Percentiles rank a stretch among this genome's conserved stretches.
Conservation (phyloP, 2,329 filamentous ascomycete genomes). For the Byssothecium circinans region DNA sequence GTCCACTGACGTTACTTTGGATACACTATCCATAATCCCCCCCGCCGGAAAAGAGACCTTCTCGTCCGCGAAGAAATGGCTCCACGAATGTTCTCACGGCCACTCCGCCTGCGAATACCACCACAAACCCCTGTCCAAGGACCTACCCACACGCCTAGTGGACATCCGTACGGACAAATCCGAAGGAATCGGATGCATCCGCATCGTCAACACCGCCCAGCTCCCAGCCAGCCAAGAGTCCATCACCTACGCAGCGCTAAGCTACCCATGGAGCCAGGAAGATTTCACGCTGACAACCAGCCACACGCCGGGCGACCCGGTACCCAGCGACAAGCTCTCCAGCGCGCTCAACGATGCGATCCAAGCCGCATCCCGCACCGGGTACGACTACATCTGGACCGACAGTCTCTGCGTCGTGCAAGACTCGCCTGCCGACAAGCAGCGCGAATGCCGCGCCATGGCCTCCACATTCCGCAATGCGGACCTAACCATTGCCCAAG, state of each 20-base stretch:
- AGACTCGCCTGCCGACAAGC: conserved; percentile 35
- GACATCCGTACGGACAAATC: conserved; percentile 26
- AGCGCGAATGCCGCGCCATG: conserved; percentile 34
- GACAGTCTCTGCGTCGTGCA: conserved; percentile 41
- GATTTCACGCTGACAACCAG: conserved; percentile 25
- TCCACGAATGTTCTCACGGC: conserved; percentile 29
- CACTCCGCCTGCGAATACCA: conserved; percentile 30
- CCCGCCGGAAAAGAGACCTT: neutral
- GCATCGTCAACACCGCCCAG: conserved; percentile 26
- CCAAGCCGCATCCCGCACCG: conserved; percentile 25
- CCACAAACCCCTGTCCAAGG: neutral
- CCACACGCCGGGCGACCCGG: conserved; percentile 14
- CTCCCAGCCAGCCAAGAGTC: conserved; percentile 10
- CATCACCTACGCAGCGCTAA: conserved; percentile 33
- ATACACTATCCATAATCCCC: too few relatives aligned
- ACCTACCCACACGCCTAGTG: conserved; percentile 36
- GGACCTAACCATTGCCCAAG: conserved; percentile 32
- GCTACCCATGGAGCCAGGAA: conserved; percentile 28
- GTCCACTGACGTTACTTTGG: too few relatives aligned
- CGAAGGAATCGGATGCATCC: conserved; percentile 13
- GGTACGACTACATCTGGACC: conserved; percentile 38
- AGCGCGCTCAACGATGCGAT: conserved; percentile 31
- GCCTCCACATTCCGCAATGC: conserved; percentile 40
- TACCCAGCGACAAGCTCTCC: conserved; percentile 24
- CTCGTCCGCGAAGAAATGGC: conserved; percentile 29